phyloP scores from a whole-genome alignment of 495 filamentous ascomycete species.

The Bacidia gigantensis region DNA sequence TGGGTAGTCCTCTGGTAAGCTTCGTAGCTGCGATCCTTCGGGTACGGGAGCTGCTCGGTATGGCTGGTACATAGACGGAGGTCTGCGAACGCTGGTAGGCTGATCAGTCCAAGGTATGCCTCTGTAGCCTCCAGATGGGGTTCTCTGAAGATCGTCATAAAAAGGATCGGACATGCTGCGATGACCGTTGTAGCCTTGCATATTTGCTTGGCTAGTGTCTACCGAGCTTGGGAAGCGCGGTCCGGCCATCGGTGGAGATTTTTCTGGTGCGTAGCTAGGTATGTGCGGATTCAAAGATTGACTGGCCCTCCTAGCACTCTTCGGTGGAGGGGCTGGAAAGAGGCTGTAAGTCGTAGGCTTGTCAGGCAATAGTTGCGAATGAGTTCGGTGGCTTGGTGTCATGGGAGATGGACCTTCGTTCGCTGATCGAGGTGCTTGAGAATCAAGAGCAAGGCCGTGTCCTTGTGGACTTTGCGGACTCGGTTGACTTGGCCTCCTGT shows the following conservation, averaged over 20 bases:
- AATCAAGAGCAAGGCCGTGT: constrained; percentile 14
- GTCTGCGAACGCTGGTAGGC: neutral
- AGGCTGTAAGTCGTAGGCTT: constrained; percentile 14
- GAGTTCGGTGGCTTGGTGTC: constrained; percentile 16
- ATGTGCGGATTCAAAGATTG: neutral
- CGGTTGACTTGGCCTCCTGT: constrained; percentile 6
- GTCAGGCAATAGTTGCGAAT: constrained; percentile 17
- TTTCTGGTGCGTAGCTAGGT: neutral
- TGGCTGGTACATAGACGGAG: neutral
- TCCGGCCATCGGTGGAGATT: constrained; percentile 6
- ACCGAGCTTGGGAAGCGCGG: constrained; percentile 7
- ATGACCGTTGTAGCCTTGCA: constrained; percentile 8
- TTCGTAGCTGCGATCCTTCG: constrained; percentile 23
- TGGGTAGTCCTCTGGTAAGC: constrained; percentile 23
- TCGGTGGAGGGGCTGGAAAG: constrained; percentile 12
- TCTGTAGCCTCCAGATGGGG: constrained; percentile 1
- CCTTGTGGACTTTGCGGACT: constrained; percentile 11
- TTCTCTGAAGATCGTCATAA: constrained; percentile 2
- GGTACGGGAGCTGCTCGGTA: constrained; percentile 1
- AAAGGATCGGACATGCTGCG: constrained; percentile 17
- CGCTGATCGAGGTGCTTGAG: neutral
- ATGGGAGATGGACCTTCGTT: constrained; percentile 10
- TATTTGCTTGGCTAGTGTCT: constrained; percentile 15
- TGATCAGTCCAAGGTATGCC: constrained; percentile 3
- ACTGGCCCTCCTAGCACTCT: constrained; percentile 2